These are phyloP conservation scores for Pontederia crassipes DNA, from an alignment of 176 grass and related monocot species.

Conservation along the genomic window DNA sequence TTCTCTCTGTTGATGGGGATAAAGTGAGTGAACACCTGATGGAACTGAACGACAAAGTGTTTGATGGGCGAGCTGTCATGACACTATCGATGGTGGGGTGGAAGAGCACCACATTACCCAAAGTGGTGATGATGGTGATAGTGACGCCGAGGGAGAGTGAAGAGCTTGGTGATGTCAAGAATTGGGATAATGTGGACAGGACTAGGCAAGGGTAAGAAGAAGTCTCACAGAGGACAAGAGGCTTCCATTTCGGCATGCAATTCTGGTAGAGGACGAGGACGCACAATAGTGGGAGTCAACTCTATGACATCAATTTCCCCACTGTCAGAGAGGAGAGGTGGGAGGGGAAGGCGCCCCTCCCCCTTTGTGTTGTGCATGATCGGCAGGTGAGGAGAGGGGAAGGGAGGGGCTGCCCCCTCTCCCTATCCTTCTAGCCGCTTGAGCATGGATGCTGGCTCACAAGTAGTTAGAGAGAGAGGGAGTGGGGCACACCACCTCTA, in stretches of 20 bases:
- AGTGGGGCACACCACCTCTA: too few relatives aligned
- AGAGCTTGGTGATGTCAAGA: constrained; percentile 28
- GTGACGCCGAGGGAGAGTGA: constrained; percentile 22
- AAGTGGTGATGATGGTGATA: constrained; percentile 38
- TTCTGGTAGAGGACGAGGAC: background rate
- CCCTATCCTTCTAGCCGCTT: too few relatives aligned
- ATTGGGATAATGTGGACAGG: constrained; percentile 25
- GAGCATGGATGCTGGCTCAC: too few relatives aligned
- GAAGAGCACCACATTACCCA: constrained; percentile 13
- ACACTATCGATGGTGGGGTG: constrained; percentile 11
- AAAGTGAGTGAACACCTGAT: constrained; percentile 2
- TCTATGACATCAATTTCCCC: too few relatives aligned
- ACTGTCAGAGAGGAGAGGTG: too few relatives aligned
- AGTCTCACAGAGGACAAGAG: background rate
- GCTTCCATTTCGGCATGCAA: background rate
- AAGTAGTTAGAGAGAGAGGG: too few relatives aligned
- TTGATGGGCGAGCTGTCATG: constrained; percentile 1
- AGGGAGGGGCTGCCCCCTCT: too few relatives aligned
- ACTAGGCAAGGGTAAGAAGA: constrained; percentile 26
- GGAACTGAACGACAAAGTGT: constrained; percentile 34
- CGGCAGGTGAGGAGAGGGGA: too few relatives aligned
- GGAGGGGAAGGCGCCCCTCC: too few relatives aligned
- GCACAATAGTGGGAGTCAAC: background rate
- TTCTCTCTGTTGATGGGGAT: constrained; percentile 9
- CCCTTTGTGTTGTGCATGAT: too few relatives aligned